Base-by-base conservation (phyloP, 306 rosid genomes). In the Glycyrrhiza uralensis region DNA sequence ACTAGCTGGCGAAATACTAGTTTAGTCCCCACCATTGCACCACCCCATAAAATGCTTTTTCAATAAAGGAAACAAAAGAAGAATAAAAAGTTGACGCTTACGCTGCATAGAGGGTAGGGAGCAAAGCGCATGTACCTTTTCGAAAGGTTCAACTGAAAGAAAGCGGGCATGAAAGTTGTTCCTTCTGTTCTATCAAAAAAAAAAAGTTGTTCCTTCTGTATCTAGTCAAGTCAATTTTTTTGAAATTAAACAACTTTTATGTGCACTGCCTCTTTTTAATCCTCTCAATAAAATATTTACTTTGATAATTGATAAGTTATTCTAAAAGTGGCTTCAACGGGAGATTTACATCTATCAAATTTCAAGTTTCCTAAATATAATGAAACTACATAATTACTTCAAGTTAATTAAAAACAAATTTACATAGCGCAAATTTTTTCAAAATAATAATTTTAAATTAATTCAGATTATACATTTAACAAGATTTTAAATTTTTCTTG, bases 71-170 rank as follows among this genome's bases (percentile, higher is more conserved):
- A 33, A 58, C 32, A 41, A 71, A 74, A 73, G 20, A 42, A 73
- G 80, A 76, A 80, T 62, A 75, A 85, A n/a, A 81, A 82, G 90
- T 85, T 76, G 82, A 81, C 75, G 65, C 86, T 75, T 47, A 17
- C 7, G 35, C 60, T 77, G 85, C 86, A 85, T 7, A 72, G 75
- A 66, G 66, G 63, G 58, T 30, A 75, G 84, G 84, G 79, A 71
- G 80, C 88, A 87, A 85, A 82, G 85, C 69, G 82, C 78, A 84
- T 63, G 74, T 63, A 84, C 86, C 81, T 87, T 90, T 85, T 66
- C 72, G 73, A 58, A 76, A 70, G 86, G 76, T 66, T 71, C 14
- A 60, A 52, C 62, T 74, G 23, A 42, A 69, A 56, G 47, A 66
- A 69, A 56, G 47, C 61, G n/a, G 46, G 2, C 64, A 30, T 2